Base-by-base conservation (phyloP, 1,139 yeast species). In the Magnusiomyces fungicola region DNA sequence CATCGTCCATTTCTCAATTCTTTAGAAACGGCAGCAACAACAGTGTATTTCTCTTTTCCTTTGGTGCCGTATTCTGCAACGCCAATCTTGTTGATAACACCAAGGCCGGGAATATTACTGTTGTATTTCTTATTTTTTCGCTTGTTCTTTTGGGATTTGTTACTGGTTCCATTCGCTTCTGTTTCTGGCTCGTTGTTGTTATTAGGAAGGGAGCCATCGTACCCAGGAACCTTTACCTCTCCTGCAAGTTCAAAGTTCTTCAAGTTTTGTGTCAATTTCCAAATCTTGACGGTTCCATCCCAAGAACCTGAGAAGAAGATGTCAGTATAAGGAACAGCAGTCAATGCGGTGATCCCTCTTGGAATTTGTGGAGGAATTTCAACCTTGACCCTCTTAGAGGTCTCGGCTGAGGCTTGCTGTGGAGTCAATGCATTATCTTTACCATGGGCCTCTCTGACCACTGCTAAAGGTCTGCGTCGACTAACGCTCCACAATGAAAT, bases 1-100 rank as follows among this genome's bases (percentile, higher is more conserved):
- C 96, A 89, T 64, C 97, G 80, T 44, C 96, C 96, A 52, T 85
- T 73, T 61, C 83, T 79, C 63, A 85, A 95, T 65, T 89, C 96
- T 66, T 88, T 87, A 50, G 92, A 78, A n/a, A 85, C 72, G 45
- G 87, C 74, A 0, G 83, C 92, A 56, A 76, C 71, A 14, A 89
- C 74, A 55, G 78, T 72, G 51, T 85, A 65, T 48, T 73, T 72
- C 55, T 72, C 76, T 53, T 71, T 69, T 45, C 64, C 66, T 44
- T 74, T 72, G 47, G 71, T 69, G n/a, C 76, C 78, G 24, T 74
- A 65, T 60, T 85, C 95, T n/a, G 75, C 80, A 18, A 74, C 76
- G 47, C 80, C 80, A 48, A 89, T 81, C 50, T 74, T 72, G 24
- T 85, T 86, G 22, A 88, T 83, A 42, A 84, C 75, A 43, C 97